Evolutionary conservation across 2,329 filamentous ascomycete genomes (phyloP).

Genomic region (Pseudofabraea citricarpa): DNA sequence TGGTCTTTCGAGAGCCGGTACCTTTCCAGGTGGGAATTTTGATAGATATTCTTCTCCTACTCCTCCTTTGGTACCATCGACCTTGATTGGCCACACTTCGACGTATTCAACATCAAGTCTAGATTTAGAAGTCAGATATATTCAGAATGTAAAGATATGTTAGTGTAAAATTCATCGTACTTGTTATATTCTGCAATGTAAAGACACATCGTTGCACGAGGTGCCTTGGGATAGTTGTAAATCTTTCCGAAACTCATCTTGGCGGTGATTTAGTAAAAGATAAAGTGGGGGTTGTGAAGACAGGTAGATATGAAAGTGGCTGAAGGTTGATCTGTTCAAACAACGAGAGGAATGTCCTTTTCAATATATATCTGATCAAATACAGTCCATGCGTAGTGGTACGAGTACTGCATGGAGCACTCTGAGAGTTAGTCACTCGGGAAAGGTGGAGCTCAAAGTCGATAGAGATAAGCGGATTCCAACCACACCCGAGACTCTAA

Average conservation of each 20-base stretch:
- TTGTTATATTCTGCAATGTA: conserved; percentile 12
- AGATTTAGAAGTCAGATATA: neutral
- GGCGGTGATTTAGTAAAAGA: neutral
- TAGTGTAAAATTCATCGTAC: neutral
- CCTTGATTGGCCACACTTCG: conserved; percentile 16
- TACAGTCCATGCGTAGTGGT: no score
- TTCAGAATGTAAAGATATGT: neutral
- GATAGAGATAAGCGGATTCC: no score
- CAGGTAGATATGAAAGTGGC: no score
- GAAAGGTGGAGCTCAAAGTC: no score
- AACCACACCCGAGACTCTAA: no score
- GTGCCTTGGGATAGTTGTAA: conserved; percentile 19
- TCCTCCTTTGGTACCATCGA: conserved; percentile 17
- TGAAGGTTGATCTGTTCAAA: no score
- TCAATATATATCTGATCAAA: no score
- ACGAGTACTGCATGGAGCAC: no score
- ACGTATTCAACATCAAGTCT: conserved; percentile 16
- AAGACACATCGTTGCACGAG: conserved; percentile 17
- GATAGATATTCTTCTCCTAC: conserved; percentile 16
- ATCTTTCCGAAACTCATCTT: conserved; percentile 18
- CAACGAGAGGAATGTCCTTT: no score
- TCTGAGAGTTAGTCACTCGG: no score
- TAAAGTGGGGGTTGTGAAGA: no score
- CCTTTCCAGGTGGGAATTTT: conserved; percentile 18
- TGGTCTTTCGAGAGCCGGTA: conserved; percentile 14